Evolutionary conservation across 805 yeast genomes (phyloP).

Genomic region (Saturnispora serradocipensis): DNA sequence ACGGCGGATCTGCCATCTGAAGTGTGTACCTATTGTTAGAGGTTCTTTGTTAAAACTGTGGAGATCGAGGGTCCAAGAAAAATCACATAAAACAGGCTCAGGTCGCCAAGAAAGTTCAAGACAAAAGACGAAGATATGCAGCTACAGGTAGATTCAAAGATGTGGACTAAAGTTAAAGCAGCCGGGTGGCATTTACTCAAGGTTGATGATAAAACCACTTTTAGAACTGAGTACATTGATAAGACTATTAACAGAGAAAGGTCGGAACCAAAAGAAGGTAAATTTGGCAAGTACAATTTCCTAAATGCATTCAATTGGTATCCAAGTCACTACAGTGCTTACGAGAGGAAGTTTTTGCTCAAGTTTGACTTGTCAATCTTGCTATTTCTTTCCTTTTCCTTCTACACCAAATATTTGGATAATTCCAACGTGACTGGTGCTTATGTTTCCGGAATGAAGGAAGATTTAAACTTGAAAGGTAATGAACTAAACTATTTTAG

Average conservation of each 20-base stretch:
- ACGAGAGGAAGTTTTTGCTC: constrained; percentile 13
- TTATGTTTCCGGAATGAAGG: constrained; percentile 61
- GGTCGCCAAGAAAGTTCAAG: not conserved
- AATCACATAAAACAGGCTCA: not conserved
- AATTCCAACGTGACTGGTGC: constrained; percentile 48
- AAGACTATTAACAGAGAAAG: constrained; percentile 12
- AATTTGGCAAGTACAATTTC: constrained; percentile 10
- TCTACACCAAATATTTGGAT: constrained; percentile 50
- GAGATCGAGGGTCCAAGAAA: not conserved
- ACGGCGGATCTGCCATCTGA: not conserved
- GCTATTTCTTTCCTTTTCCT: constrained; percentile 26
- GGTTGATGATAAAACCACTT: constrained; percentile 10
- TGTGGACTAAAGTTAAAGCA: not conserved
- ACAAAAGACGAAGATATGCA: not conserved
- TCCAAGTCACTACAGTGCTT: constrained; percentile 14
- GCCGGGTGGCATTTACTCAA: not conserved
- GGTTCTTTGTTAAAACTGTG: not conserved
- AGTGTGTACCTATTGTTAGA: not conserved
- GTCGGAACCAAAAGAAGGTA: constrained; percentile 3
- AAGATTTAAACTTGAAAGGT: constrained; percentile 25
- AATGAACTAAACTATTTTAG: constrained; percentile 20
- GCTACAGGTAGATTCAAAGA: not conserved
- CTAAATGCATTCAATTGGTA: constrained; percentile 13
- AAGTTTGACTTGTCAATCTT: constrained; percentile 13
- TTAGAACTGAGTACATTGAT: constrained; percentile 13